Conservation (phyloP, 495 filamentous ascomycete species). For the Penicillium herquei region DNA sequence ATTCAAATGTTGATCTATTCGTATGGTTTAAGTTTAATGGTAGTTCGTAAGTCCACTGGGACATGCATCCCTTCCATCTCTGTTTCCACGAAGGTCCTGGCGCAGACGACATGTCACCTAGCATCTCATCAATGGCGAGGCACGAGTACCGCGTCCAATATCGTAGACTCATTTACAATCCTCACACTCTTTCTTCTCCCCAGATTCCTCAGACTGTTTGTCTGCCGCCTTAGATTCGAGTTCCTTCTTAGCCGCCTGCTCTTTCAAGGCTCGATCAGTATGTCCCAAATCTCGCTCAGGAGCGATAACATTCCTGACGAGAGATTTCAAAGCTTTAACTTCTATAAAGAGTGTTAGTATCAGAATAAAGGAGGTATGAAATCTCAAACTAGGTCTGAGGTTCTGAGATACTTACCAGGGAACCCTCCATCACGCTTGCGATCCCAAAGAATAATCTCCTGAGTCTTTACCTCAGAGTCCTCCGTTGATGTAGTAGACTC, state of each 20-base stretch:
- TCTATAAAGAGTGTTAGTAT: constrained; percentile 42
- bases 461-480: constrained; percentile 14
- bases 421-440: constrained; percentile 86
- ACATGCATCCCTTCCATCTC: too few relatives aligned
- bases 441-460: constrained; percentile 73
- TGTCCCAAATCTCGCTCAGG: constrained; percentile 79
- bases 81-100: too few relatives aligned
- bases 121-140: too few relatives aligned
- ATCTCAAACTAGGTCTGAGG: neutral
- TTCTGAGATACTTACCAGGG: constrained; percentile 59
- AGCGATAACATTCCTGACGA: constrained; percentile 81
- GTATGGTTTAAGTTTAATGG: too few relatives aligned
- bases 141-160: too few relatives aligned
- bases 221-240: constrained; percentile 4
- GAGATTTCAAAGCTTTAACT: constrained; percentile 83
- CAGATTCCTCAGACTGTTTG: neutral
- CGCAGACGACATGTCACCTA: too few relatives aligned
- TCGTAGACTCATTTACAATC: constrained; percentile 37
- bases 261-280: constrained; percentile 58
- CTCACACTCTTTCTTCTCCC: constrained; percentile 39
- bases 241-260: constrained; percentile 14
- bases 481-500: neutral
- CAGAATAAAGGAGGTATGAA: constrained; percentile 4
- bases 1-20: neutral
- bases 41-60: too few relatives aligned